phyloP scores from a whole-genome alignment of 805 yeast species.

The Priceomyces carsonii region DNA sequence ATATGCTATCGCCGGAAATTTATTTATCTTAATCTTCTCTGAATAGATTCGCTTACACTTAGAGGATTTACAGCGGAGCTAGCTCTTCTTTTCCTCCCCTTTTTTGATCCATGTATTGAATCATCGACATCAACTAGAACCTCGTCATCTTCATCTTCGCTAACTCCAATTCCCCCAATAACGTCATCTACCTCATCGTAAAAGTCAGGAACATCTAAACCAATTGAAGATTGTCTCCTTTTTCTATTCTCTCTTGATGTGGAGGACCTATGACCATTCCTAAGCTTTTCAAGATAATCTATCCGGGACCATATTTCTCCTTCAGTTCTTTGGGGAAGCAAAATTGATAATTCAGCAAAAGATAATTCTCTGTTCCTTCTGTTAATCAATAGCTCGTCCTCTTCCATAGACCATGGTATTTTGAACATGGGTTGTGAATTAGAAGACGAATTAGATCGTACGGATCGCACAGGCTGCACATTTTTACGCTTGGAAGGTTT shows the following conservation, averaged over 20 bases:
- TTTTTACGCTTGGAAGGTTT: constrained; percentile 6
- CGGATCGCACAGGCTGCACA: constrained; percentile 6
- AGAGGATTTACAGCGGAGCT: constrained; percentile 46
- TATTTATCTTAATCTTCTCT: constrained; percentile 10
- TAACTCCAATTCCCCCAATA: constrained; percentile 33
- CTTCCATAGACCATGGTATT: constrained; percentile 60
- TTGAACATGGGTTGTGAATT: constrained; percentile 19
- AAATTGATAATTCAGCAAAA: constrained; percentile 69
- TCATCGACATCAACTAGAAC: constrained; percentile 40
- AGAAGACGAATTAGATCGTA: constrained; percentile 3
- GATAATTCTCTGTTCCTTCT: constrained; percentile 60
- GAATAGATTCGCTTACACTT: constrained; percentile 15
- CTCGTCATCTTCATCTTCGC: constrained; percentile 34
- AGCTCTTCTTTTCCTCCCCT: constrained; percentile 37
- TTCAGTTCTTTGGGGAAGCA: constrained; percentile 73
- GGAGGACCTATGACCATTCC: constrained; percentile 32
- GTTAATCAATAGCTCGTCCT: constrained; percentile 64
- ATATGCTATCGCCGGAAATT: not conserved
- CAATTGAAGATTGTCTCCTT: constrained; percentile 40
- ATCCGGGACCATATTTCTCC: constrained; percentile 70
- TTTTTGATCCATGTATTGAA: constrained; percentile 22
- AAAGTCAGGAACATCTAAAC: constrained; percentile 44
- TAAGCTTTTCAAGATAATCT: constrained; percentile 41
- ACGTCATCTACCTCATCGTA: constrained; percentile 43
- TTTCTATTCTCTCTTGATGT: constrained; percentile 27